Evolutionary conservation across 108 stramenopile species (phyloP).

Genomic region (Chaetoceros tenuissimus): DNA sequence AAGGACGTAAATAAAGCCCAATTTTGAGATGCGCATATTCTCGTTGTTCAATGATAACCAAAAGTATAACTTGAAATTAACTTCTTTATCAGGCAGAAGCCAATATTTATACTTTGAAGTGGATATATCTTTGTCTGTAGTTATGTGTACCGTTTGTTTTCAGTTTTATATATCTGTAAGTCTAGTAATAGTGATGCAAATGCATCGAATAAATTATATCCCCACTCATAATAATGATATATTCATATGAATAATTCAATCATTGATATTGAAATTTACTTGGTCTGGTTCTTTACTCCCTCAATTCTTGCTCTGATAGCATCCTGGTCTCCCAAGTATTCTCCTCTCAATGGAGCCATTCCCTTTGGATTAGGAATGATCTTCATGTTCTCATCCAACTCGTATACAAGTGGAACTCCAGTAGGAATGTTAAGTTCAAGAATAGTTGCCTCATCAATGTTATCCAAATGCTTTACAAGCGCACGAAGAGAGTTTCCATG

Average conservation of each 20-base stretch:
- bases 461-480: slow-evolving; percentile 86
- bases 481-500: slow-evolving; percentile 91
- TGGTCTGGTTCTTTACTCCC: slow-evolving; percentile 97
- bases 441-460: slow-evolving; percentile 70
- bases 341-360: slow-evolving; percentile 87
- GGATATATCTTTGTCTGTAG: not conserved
- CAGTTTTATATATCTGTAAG: not conserved
- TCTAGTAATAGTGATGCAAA: not conserved
- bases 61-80: too few species aligned
- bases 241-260: not conserved
- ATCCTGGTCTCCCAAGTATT: slow-evolving; percentile 94
- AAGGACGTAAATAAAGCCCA: slow-evolving; percentile 33
- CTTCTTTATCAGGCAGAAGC: too few species aligned
- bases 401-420: slow-evolving; percentile 83
- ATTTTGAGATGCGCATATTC: too few species aligned
- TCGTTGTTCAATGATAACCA: too few species aligned
- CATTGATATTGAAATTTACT: slow-evolving; percentile 34
- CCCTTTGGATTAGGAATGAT: slow-evolving; percentile 64
- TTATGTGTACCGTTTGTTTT: not conserved
- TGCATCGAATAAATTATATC: not conserved
- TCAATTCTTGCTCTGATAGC: slow-evolving; percentile 92
- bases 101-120: not conserved
- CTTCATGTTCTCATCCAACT: slow-evolving; percentile 79
- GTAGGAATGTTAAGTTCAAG: slow-evolving; percentile 89
- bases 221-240: not conserved